Percentiles rank a stretch among this genome's conserved stretches.
phyloP scores from a whole-genome alignment of 257 asterid species.

The Datura wrightii region DNA sequence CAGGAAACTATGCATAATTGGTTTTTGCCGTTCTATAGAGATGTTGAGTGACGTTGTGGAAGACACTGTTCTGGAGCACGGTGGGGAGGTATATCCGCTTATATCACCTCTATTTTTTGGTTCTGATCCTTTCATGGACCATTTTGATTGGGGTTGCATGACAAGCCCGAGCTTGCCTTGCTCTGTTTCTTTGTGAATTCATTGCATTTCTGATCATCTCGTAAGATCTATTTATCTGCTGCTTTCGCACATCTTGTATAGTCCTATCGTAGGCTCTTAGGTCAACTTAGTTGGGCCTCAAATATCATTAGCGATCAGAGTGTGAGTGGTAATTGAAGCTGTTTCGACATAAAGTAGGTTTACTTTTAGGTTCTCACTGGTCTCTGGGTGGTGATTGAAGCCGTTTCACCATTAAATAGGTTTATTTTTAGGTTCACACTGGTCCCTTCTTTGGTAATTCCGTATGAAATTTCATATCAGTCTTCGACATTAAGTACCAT shows the following conservation, averaged over 20 bases:
- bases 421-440: neutral
- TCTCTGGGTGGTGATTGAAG: neutral
- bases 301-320: constrained; percentile 6
- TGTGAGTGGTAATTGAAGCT: neutral
- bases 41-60: constrained; percentile 99
- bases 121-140: neutral
- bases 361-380: neutral
- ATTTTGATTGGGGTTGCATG: constrained; percentile 4
- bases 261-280: neutral
- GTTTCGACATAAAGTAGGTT: neutral
- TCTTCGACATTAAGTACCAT: neutral
- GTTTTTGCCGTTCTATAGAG: constrained; percentile 96
- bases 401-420: neutral
- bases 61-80: constrained; percentile 95
- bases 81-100: constrained; percentile 82
- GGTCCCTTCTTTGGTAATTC: neutral
- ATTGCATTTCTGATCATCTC: neutral
- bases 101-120: neutral
- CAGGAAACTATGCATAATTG: constrained; percentile 87
- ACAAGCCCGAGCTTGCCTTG: neutral
- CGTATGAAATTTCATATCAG: neutral
- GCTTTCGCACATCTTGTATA: neutral
- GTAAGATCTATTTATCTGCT: neutral
- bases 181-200: neutral
- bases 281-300: neutral